Percentiles rank a stretch among this genome's conserved stretches.
Conservation (phyloP, 164 flowering plant genomes). For the Malania oleifera region DNA sequence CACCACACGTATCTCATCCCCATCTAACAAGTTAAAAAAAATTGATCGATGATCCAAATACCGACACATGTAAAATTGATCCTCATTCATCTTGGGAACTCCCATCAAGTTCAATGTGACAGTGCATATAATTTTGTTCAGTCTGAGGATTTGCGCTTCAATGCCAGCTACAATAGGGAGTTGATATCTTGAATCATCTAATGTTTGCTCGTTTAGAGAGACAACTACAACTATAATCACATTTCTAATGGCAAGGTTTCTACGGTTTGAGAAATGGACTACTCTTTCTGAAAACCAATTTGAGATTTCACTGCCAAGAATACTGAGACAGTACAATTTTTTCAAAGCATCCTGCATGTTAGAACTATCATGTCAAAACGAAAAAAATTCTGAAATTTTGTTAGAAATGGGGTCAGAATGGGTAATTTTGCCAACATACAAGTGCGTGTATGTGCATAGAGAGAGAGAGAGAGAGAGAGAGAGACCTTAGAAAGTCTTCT, state of each 20-base stretch:
- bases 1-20: constrained; percentile 22
- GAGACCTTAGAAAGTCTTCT: constrained; percentile 23
- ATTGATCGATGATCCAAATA: constrained; percentile 16
- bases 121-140: constrained; percentile 5
- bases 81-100: constrained; percentile 26
- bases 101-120: constrained; percentile 20
- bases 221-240: constrained; percentile 33
- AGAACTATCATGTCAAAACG: no score
- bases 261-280: constrained; percentile 11
- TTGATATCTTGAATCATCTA: constrained; percentile 14
- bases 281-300: constrained; percentile 26
- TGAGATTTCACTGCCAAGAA: constrained; percentile 40
- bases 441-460: background rate
- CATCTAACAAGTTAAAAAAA: constrained; percentile 25
- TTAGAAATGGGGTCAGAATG: no score
- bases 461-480: constrained; percentile 1
- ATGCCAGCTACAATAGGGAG: constrained; percentile 25
- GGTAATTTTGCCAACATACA: constrained; percentile 5
- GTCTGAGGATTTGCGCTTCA: constrained; percentile 26
- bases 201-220: constrained; percentile 21
- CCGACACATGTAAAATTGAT: constrained; percentile 33
- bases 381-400: background rate
- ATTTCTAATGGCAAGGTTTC: constrained; percentile 22
- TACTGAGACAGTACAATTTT: constrained; percentile 20
- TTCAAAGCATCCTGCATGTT: constrained; percentile 23